phyloP scores from a whole-genome alignment of 2,329 filamentous ascomycete genomes.

The Botrytis paeoniae region DNA sequence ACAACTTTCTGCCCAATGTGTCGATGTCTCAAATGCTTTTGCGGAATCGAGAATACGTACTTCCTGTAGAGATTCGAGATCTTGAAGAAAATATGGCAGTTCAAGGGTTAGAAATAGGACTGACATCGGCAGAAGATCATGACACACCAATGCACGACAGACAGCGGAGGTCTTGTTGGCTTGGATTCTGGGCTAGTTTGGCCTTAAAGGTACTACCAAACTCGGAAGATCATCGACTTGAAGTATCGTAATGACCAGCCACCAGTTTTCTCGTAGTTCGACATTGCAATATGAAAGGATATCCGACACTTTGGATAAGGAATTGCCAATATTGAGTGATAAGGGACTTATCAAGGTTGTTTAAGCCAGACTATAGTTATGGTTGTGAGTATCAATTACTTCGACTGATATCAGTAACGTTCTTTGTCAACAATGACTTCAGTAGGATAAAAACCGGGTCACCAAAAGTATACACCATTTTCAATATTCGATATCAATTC shows the following conservation, averaged over 20 bases:
- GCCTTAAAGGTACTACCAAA: neutral
- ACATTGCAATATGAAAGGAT: neutral
- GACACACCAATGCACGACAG: neutral
- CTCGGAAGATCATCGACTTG: neutral
- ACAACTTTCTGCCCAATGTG: neutral
- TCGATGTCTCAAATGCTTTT: neutral
- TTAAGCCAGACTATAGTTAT: neutral
- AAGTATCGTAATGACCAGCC: neutral
- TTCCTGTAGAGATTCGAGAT: neutral
- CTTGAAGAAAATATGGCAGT: neutral
- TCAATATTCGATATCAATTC: neutral
- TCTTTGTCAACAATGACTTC: neutral
- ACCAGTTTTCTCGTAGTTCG: neutral
- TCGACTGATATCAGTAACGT: neutral
- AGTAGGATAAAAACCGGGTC: neutral
- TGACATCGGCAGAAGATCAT: neutral
- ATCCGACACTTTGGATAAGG: neutral
- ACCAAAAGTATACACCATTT: neutral
- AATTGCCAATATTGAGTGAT: neutral
- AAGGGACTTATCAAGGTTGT: neutral
- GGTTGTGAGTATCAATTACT: neutral
- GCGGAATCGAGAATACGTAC: neutral
- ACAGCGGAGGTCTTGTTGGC: neutral
- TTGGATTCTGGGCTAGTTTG: neutral
- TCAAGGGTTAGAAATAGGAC: neutral